Evolutionary conservation across 306 rosid genomes (phyloP).

Genomic region (Sophora flavescens): DNA sequence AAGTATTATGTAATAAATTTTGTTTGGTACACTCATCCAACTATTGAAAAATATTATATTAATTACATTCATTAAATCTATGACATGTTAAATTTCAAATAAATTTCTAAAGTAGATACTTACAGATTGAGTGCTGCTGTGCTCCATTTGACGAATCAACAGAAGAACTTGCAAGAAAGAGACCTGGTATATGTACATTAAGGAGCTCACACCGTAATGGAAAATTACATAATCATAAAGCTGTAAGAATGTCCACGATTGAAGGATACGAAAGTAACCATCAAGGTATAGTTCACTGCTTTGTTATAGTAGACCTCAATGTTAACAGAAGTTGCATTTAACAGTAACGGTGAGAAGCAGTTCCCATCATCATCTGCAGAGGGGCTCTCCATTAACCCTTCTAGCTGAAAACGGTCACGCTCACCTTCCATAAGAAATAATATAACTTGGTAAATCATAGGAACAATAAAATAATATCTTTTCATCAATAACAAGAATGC

Average conservation of each 20-base stretch:
- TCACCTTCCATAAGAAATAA: slow-evolving; percentile 64
- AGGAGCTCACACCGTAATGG: slow-evolving; percentile 55
- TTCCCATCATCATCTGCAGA: slow-evolving; percentile 81
- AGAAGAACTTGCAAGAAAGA: slow-evolving; percentile 95
- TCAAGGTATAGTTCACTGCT: slow-evolving; percentile 96
- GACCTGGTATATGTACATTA: slow-evolving; percentile 63
- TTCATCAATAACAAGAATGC: slow-evolving; percentile 20
- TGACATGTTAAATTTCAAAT: slow-evolving; percentile 25
- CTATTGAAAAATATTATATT: neutral
- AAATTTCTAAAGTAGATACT: slow-evolving; percentile 47
- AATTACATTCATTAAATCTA: slow-evolving; percentile 14
- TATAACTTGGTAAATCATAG: slow-evolving; percentile 37
- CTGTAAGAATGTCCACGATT: slow-evolving; percentile 23
- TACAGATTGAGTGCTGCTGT: slow-evolving; percentile 97
- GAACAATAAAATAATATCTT: slow-evolving; percentile 1
- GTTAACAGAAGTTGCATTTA: slow-evolving; percentile 88
- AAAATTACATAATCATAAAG: slow-evolving; percentile 37
- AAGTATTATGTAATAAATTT: slow-evolving; percentile 2
- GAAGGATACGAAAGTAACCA: slow-evolving; percentile 99
- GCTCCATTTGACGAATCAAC: slow-evolving; percentile 96
- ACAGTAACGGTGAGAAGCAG: slow-evolving; percentile 80
- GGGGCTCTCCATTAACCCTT: slow-evolving; percentile 95
- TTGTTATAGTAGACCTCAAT: slow-evolving; percentile 91
- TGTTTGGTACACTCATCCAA: slow-evolving; percentile 19
- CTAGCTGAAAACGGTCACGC: slow-evolving; percentile 68